Conservation (phyloP, 1,139 yeast genomes). For the Chernovozyma aurita region DNA sequence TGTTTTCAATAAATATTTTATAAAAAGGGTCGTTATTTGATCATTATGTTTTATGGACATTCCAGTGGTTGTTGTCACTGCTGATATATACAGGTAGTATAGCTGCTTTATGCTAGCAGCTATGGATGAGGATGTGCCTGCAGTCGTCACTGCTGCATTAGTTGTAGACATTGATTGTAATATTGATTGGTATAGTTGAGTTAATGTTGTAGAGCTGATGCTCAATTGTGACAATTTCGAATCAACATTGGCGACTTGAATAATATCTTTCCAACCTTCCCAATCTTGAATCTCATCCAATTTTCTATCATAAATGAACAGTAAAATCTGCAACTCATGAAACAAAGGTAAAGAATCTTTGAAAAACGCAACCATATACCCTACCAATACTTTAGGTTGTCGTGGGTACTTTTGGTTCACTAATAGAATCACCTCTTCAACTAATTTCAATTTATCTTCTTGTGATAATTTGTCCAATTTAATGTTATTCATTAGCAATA, state of each 20-base stretch:
- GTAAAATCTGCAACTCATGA: conserved; percentile 23
- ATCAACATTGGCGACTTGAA: conserved; percentile 32
- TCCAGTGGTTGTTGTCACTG: neutral
- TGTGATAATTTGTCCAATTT: conserved; percentile 18
- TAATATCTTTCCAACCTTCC: conserved; percentile 3
- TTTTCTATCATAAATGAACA: conserved; percentile 18
- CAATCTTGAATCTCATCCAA: conserved; percentile 5
- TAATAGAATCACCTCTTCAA: conserved; percentile 28
- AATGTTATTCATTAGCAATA: conserved; percentile 30
- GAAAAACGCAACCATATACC: conserved; percentile 33
- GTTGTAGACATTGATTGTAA: conserved; percentile 12
- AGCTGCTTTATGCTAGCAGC: neutral
- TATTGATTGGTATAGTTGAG: conserved; percentile 24
- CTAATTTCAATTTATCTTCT: conserved; percentile 17
- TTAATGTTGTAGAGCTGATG: conserved; percentile 20
- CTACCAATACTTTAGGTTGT: conserved; percentile 34
- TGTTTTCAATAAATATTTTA: conserved; percentile 24
- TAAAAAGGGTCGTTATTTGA: conserved; percentile 23
- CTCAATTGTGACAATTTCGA: conserved; percentile 10
- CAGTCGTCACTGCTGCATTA: neutral
- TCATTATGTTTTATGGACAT: conserved; percentile 13
- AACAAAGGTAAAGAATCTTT: conserved; percentile 18
- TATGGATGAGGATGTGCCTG: neutral
- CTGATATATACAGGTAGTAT: neutral
- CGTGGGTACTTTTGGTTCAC: conserved; percentile 27